A percentile compares a stretch with the other conserved stretches of the same genome.
Evolutionary conservation across 2,329 filamentous ascomycete genomes (phyloP).

Genomic region (Exophiala mesophila): DNA sequence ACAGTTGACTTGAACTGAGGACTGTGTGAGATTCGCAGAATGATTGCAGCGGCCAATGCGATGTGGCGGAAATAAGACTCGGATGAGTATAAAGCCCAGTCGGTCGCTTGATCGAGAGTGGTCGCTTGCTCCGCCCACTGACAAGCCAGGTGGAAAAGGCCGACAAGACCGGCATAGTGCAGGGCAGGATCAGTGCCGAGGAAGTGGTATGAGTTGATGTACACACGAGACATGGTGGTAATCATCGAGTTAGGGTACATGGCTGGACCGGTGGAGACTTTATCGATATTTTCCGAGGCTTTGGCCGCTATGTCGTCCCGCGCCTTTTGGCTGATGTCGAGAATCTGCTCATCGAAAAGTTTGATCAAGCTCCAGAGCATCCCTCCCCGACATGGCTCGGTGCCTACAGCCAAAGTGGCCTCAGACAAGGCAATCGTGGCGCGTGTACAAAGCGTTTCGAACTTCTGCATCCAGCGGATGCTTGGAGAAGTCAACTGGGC

Average conservation of each 20-base stretch:
- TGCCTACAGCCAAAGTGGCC: background rate
- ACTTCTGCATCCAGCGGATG: slow-evolving; percentile 9
- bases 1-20: background rate
- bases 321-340: background rate
- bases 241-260: background rate
- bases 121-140: background rate
- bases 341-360: slow-evolving; percentile 1
- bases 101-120: slow-evolving; percentile 1
- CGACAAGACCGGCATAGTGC: slow-evolving; percentile 1
- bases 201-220: slow-evolving; percentile 6
- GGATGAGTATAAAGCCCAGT: slow-evolving; percentile 6
- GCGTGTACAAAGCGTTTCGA: slow-evolving; percentile 1
- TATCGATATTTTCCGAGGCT: background rate
- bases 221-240: background rate
- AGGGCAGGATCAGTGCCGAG: background rate
- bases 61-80: slow-evolving; percentile 5
- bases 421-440: background rate
- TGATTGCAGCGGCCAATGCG: slow-evolving; percentile 1
- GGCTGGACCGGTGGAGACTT: background rate
- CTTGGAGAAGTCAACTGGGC: background rate
- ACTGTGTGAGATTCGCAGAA: slow-evolving; percentile 9
- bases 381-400: background rate
- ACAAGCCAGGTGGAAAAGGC: slow-evolving; percentile 3
- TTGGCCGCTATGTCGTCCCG: background rate
- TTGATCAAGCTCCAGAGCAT: background rate